phyloP scores from a whole-genome alignment of 2,329 filamentous ascomycete genomes.

The Monilinia fructicola region DNA sequence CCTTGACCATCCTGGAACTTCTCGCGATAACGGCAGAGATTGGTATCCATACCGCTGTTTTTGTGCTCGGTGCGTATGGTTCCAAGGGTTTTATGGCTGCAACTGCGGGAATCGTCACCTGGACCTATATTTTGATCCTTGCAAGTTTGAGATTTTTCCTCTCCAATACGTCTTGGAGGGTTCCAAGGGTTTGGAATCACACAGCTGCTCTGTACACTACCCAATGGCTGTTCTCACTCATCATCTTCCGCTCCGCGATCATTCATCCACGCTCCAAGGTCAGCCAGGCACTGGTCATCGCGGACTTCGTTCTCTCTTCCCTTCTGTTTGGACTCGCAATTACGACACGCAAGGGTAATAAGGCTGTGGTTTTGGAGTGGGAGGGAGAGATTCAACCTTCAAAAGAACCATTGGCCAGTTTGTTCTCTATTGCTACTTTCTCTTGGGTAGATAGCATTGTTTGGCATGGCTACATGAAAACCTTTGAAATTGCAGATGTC shows the following conservation, averaged over 20 bases:
- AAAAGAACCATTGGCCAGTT: conserved; percentile 79
- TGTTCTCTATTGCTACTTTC: conserved; percentile 86
- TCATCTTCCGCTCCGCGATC: conserved; percentile 81
- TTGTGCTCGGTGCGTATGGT: conserved; percentile 61
- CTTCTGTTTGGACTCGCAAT: conserved; percentile 74
- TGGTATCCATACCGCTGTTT: conserved; percentile 63
- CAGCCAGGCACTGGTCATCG: conserved; percentile 63
- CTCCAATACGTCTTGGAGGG: conserved; percentile 61
- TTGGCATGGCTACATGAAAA: conserved; percentile 81
- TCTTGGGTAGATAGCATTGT: conserved; percentile 88
- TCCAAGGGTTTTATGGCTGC: conserved; percentile 58
- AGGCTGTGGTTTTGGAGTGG: conserved; percentile 81
- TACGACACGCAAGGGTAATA: conserved; percentile 88
- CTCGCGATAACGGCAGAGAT: conserved; percentile 71
- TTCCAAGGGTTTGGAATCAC: conserved; percentile 86
- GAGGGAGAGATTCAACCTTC: conserved; percentile 87
- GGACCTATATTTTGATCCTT: conserved; percentile 78
- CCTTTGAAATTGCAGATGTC: conserved; percentile 78
- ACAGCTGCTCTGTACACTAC: conserved; percentile 79
- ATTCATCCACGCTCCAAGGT: conserved; percentile 69
- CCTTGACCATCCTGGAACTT: conserved; percentile 72
- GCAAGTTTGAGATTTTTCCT: conserved; percentile 69
- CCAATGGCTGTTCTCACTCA: conserved; percentile 75
- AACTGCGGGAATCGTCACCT: conserved; percentile 67
- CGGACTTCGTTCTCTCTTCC: conserved; percentile 73